Conservation (phyloP, 2,329 filamentous ascomycete genomes). For the Apiospora pterosperma region DNA sequence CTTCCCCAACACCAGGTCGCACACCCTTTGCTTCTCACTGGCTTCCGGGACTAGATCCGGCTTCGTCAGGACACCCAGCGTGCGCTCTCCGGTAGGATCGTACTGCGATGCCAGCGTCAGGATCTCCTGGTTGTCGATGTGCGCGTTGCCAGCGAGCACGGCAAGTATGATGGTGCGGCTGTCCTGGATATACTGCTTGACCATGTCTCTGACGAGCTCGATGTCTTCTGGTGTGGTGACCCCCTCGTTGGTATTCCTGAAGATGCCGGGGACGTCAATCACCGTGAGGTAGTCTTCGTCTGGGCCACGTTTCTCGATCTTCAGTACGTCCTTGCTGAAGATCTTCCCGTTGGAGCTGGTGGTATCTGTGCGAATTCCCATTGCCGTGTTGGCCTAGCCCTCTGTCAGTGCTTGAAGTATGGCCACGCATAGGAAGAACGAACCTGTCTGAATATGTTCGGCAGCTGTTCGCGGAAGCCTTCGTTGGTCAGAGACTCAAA, state of each 20-base stretch:
- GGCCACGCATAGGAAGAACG: neutral
- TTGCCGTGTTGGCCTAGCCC: slow-evolving; percentile 5
- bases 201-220: slow-evolving; percentile 11
- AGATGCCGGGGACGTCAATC: slow-evolving; percentile 12
- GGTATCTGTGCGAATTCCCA: slow-evolving; percentile 8
- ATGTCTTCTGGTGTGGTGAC: slow-evolving; percentile 11
- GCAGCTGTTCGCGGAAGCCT: neutral
- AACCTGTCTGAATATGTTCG: neutral
- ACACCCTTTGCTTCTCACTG: slow-evolving; percentile 28
- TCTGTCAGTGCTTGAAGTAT: neutral
- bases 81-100: slow-evolving; percentile 38
- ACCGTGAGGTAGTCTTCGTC: slow-evolving; percentile 12
- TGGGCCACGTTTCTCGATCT: slow-evolving; percentile 15
- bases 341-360: neutral
- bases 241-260: slow-evolving; percentile 6
- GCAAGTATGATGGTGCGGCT: slow-evolving; percentile 45
- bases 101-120: slow-evolving; percentile 30
- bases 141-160: slow-evolving; percentile 37
- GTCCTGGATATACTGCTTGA: slow-evolving; percentile 37
- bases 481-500: neutral
- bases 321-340: slow-evolving; percentile 13
- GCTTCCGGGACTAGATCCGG: slow-evolving; percentile 47
- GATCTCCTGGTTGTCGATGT: slow-evolving; percentile 39
- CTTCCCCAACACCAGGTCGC: slow-evolving; percentile 36
- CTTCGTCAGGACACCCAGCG: slow-evolving; percentile 54